Conservation (phyloP, 2,329 filamentous ascomycete genomes). For the Fusarium sp. region DNA sequence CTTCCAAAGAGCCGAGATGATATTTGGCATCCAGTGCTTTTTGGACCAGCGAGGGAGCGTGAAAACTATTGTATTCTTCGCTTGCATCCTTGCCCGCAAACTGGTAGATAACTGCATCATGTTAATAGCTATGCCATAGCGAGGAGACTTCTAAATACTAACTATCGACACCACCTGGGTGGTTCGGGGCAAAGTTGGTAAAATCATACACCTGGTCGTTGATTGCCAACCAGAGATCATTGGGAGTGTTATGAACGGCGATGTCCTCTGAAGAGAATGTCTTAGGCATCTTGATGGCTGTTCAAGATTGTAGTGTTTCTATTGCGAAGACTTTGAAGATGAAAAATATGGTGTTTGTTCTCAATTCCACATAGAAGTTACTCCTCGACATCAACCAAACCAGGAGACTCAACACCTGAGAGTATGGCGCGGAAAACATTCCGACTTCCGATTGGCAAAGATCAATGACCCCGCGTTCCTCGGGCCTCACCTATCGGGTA, state of each 20-base stretch:
- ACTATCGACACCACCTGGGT: conserved; percentile 44
- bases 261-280: conserved; percentile 59
- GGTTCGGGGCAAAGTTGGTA: conserved; percentile 42
- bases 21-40: conserved; percentile 27
- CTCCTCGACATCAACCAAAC: too few relatives aligned
- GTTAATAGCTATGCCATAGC: accelerated
- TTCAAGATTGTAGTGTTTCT: background rate
- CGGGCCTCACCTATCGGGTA: too few relatives aligned
- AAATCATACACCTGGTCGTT: conserved; percentile 74
- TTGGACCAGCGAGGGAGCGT: conserved; percentile 41
- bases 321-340: background rate
- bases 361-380: too few relatives aligned
- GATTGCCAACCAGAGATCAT: conserved; percentile 76
- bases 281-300: background rate
- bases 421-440: too few relatives aligned
- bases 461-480: too few relatives aligned
- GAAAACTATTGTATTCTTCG: conserved; percentile 42
- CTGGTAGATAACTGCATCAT: conserved; percentile 42
- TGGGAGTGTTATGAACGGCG: conserved; percentile 59
- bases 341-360: too few relatives aligned
- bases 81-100: conserved; percentile 48
- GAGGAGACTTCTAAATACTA: accelerated
- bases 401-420: too few relatives aligned
- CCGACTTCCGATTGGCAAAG: too few relatives aligned
- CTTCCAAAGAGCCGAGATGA: background rate